A percentile compares a stretch with the other conserved stretches of the same genome.
phyloP scores from a whole-genome alignment of 768 basidiomycete species.

The Lentinula boryana region DNA sequence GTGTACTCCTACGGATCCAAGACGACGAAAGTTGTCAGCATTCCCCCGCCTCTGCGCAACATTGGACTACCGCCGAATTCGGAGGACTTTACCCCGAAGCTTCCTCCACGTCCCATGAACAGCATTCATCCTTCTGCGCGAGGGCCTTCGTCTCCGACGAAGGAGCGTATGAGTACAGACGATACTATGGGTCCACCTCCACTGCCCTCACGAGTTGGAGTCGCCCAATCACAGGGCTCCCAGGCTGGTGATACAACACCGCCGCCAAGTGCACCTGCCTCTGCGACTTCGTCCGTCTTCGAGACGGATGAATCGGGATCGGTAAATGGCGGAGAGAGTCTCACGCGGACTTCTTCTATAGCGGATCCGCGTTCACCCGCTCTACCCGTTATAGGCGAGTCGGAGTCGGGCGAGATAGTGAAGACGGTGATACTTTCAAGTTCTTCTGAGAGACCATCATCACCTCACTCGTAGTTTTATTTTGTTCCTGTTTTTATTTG shows the following conservation, averaged over 20 bases:
- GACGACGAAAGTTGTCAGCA: slow-evolving; percentile 56
- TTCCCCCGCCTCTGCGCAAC: slow-evolving; percentile 29
- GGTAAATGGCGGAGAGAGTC: slow-evolving; percentile 4
- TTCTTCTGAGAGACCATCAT: background rate
- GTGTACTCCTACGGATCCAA: slow-evolving; percentile 63
- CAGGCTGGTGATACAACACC: background rate
- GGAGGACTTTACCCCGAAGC: slow-evolving; percentile 69
- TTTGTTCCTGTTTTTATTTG: background rate
- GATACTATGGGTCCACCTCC: slow-evolving; percentile 13
- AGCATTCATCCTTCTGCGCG: slow-evolving; percentile 80
- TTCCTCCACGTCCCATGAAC: slow-evolving; percentile 60
- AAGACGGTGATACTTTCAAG: background rate
- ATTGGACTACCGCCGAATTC: slow-evolving; percentile 22
- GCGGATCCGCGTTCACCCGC: background rate
- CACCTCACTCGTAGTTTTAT: background rate
- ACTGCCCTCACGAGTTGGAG: slow-evolving; percentile 17
- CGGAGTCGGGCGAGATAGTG: background rate
- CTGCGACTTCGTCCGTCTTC: slow-evolving; percentile 16
- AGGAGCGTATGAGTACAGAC: slow-evolving; percentile 26
- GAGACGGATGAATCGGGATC: slow-evolving; percentile 17
- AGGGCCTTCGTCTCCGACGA: slow-evolving; percentile 42
- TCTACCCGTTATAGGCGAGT: slow-evolving; percentile 1
- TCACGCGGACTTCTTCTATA: background rate
- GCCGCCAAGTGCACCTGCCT: slow-evolving; percentile 19
- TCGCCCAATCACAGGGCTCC: slow-evolving; percentile 19